Evolutionary conservation across 495 filamentous ascomycete species (phyloP), one percentile per base, ranked within the genome.

Genomic region (Bryoglossum gracile): DNA sequence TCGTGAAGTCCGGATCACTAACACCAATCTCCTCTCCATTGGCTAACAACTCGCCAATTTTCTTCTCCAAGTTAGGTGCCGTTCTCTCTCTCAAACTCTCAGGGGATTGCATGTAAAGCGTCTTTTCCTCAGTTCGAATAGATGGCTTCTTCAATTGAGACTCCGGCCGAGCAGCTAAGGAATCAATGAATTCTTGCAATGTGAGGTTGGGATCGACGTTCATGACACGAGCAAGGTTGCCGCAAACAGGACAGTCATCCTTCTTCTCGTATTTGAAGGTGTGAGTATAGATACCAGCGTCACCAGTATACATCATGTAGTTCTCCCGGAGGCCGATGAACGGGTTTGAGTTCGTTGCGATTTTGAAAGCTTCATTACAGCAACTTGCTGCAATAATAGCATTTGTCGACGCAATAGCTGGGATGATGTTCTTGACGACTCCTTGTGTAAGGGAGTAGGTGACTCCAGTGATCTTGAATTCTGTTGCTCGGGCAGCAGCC

Each of bases 301-400:
- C 87, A 30, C 94, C 94, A 23, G 83, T 94, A 67, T 97, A 99
- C 87, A 95, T 94, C 90, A 97, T 97, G 65, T 99, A 99, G 62
- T 94, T 99, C 54, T 86, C 80, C 34, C 70, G 64, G 28, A 65
- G 60, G 13, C 73, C 75, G 0, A 97, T 76, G 48, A 76, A 83
- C 0, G 92, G 87, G 38, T 90, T 91, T 47, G 78, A 78, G 36
- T 71, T 76, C 32, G 89, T 94, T 21, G 82, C 82, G 54, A 99
- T 88, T 69, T 99, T 99, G 67, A 96, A 75, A 8, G 90, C 91
- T 67, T 99, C 94, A 40, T 95, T 97, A 58, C 92, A 97, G 59
- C 90, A 96, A 32, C 82, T 81, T 2, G 90, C 94, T 2, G 94
- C 94, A 53, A 99, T 86, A 43, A 97, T 90, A 16, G 91, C 90